Percentiles rank a stretch among this genome's conserved stretches.
Evolutionary conservation across 2,329 filamentous ascomycete genomes (phyloP).

Genomic region (Colletotrichum cereale): DNA sequence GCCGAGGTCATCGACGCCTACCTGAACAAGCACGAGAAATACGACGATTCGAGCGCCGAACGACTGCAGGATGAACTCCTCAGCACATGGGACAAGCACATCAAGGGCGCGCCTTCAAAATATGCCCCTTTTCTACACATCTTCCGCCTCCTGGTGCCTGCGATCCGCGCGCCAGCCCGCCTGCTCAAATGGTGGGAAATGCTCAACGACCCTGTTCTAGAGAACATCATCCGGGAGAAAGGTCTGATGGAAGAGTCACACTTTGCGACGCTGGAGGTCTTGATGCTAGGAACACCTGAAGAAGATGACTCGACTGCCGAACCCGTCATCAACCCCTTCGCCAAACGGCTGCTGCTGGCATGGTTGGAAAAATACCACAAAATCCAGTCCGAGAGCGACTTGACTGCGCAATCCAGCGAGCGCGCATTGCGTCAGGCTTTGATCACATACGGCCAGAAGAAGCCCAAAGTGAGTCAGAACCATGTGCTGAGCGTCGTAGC

Average conservation of each 20-base stretch:
- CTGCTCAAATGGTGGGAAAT: conserved; percentile 80
- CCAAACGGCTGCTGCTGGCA: conserved; percentile 66
- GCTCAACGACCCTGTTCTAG: conserved; percentile 66
- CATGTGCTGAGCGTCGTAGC: conserved; percentile 6
- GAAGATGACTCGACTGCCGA: conserved; percentile 59
- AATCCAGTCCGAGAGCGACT: conserved; percentile 49
- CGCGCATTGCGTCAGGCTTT: conserved; percentile 64
- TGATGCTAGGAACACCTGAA: conserved; percentile 72
- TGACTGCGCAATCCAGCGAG: conserved; percentile 59
- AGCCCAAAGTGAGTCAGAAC: conserved; percentile 64
- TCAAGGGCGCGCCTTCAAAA: conserved; percentile 67
- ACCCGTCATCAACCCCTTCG: conserved; percentile 61
- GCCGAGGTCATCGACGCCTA: conserved; percentile 73
- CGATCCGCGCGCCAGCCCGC: conserved; percentile 72
- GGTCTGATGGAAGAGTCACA: conserved; percentile 72
- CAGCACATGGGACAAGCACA: conserved; percentile 73
- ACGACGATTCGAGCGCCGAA: conserved; percentile 77
- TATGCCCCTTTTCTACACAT: conserved; percentile 78
- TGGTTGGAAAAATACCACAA: conserved; percentile 65
- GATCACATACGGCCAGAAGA: conserved; percentile 74
- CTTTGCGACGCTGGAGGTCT: conserved; percentile 72
- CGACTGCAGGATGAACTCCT: conserved; percentile 81
- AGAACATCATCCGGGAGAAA: conserved; percentile 48
- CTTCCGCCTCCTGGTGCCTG: conserved; percentile 72
- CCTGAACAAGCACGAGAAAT: conserved; percentile 74